Evolutionary conservation across 2,329 filamentous ascomycete genomes (phyloP).

Genomic region (Clarireedia hainanense): DNA sequence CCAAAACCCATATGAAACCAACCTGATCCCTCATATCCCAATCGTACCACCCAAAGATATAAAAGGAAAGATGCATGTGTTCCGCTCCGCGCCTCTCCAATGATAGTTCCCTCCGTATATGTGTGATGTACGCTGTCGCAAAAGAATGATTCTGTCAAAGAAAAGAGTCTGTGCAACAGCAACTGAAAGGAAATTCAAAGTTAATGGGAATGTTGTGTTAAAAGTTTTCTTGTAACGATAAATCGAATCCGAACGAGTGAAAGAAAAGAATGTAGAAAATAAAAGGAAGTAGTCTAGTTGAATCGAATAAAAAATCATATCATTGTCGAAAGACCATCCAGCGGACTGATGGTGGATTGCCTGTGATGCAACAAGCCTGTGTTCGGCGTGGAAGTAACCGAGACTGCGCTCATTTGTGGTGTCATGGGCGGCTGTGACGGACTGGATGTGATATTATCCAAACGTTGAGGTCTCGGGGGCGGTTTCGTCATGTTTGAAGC

Average conservation of each 20-base stretch:
- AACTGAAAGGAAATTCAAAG: neutral
- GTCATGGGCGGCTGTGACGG: conserved; percentile 36
- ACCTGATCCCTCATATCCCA: neutral
- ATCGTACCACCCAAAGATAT: conserved; percentile 3
- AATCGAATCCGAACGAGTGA: neutral
- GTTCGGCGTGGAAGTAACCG: conserved; percentile 33
- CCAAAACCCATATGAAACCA: neutral
- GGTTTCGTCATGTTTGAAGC: conserved; percentile 36
- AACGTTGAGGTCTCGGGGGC: conserved; percentile 26
- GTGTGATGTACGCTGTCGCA: neutral
- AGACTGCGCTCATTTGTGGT: conserved; percentile 36
- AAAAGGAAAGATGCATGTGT: conserved; percentile 10
- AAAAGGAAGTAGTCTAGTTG: neutral
- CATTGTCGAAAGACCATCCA: conserved; percentile 39
- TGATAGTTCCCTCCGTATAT: neutral
- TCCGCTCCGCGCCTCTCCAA: neutral
- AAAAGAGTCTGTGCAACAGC: neutral
- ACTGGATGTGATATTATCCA: conserved; percentile 1
- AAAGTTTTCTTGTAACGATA: neutral
- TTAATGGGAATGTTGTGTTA: neutral
- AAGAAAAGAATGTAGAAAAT: neutral
- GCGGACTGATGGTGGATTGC: conserved; percentile 26
- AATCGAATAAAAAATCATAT: conserved; percentile 30
- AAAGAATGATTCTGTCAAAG: neutral
- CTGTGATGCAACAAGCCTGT: conserved; percentile 11